These are phyloP conservation scores for Capniomyces stellatus DNA, from an alignment of 371 early-diverging fungal genomes.

Conservation along the genomic window DNA sequence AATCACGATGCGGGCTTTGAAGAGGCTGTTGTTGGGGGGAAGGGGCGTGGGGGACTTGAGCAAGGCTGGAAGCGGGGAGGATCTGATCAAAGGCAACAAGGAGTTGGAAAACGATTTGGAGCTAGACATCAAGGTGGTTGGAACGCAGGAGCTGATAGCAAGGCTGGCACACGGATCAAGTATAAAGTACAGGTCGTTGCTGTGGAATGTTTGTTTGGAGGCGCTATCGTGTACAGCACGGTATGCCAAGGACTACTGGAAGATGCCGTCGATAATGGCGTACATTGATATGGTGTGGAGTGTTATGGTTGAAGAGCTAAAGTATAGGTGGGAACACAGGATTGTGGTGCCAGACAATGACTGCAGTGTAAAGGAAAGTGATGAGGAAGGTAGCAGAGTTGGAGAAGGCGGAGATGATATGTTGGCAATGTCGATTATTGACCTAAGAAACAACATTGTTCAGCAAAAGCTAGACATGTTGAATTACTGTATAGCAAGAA, in stretches of 20 bases:
- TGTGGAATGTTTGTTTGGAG: conserved; percentile 43
- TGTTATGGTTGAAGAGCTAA: conserved; percentile 36
- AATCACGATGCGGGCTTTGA: background rate
- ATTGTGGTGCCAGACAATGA: conserved; percentile 34
- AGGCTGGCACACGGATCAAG: conserved; percentile 30
- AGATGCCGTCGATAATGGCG: conserved; percentile 32
- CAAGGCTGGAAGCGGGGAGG: background rate
- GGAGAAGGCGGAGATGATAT: conserved; percentile 1
- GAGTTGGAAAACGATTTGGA: no score
- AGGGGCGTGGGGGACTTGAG: background rate
- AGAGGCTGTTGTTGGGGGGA: background rate
- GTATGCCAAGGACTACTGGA: conserved; percentile 23
- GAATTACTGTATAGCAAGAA: conserved; percentile 61
- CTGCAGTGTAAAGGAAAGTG: conserved; percentile 6
- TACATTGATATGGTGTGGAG: conserved; percentile 45
- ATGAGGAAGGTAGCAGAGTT: background rate
- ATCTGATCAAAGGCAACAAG: background rate
- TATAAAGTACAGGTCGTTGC: conserved; percentile 42
- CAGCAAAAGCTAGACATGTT: conserved; percentile 86
- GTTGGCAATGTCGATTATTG: conserved; percentile 28
- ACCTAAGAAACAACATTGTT: conserved; percentile 47
- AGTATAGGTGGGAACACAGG: conserved; percentile 41
- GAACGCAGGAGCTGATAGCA: conserved; percentile 5
- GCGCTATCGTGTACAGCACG: conserved; percentile 32
- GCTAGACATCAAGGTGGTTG: background rate